Base-by-base conservation (phyloP, 306 rosid species). In the Hippophae rhamnoides region DNA sequence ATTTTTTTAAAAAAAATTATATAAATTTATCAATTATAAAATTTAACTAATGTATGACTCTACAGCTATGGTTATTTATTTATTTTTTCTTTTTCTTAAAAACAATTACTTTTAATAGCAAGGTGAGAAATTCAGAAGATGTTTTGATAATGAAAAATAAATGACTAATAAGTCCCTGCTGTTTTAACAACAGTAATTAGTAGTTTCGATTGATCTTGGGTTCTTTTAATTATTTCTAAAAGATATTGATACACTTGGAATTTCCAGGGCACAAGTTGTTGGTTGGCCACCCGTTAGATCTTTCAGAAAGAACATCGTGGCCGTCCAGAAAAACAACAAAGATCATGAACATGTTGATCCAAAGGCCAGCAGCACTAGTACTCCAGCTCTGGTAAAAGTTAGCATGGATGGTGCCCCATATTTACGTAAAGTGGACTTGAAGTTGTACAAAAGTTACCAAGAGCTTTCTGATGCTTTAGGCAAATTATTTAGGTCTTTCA, bases 261-360 rank as follows among this genome's bases (percentile, higher is more conserved):
- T 73, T n/a, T 46, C 58, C 68, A 89, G 97, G 71, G 78, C 95
- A 61, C 97, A 86, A 68, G 97, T 84, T 4, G 97, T 89, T 62
- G 97, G 97, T 9, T 89, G 97, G 97, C 97, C 97, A 56, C 97
- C 97, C 0, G 95, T 89, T 7, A 56, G 97, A 68, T 86, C 97
- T 0, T 84, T 66, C 62, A 74, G 97, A 40, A 89, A 80, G 79
- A 86, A 86, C 76, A 76, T 89, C 0, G 81, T 70, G 54, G 48
- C 58, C 14, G 86, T 55, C 26, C 86, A 77, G 57, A 83, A 70
- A 76, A 72, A 55, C 56, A 66, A 43, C 18, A 10, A 41, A 0
- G 64, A 63, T 5, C 13, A 66, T 9, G 68, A 72, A 18, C 23
- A 18, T 47, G 61, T 11, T 52, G 66, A 0, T 66, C 38, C 38